Evolutionary conservation across 306 rosid genomes (phyloP).

Genomic region (Oxytropis ochrocephala): DNA sequence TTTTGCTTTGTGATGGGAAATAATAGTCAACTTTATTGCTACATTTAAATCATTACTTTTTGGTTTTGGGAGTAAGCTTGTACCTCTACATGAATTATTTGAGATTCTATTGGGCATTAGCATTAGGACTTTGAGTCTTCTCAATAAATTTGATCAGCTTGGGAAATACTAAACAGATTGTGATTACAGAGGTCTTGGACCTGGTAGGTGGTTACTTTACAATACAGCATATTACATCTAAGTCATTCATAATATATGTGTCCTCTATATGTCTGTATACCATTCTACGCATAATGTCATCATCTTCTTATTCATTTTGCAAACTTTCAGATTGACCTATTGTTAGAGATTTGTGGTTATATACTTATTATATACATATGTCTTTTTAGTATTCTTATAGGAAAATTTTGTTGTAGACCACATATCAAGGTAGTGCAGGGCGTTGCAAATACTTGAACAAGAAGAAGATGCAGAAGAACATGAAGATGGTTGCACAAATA

Average conservation of each 20-base stretch:
- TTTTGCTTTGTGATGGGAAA: slow-evolving; percentile 82
- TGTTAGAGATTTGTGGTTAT: neutral
- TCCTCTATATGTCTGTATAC: slow-evolving; percentile 6
- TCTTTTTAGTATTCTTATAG: too few relatives aligned
- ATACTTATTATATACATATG: too few relatives aligned
- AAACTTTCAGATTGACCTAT: neutral
- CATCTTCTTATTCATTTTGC: slow-evolving; percentile 19
- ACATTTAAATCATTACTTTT: slow-evolving; percentile 44
- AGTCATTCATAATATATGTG: slow-evolving; percentile 13
- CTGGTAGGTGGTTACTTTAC: slow-evolving; percentile 9
- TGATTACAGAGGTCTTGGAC: slow-evolving; percentile 38
- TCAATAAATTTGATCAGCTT: slow-evolving; percentile 29
- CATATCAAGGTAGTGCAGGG: too few relatives aligned
- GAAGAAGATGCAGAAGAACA: too few relatives aligned
- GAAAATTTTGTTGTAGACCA: too few relatives aligned
- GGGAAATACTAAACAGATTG: slow-evolving; percentile 27
- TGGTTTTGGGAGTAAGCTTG: slow-evolving; percentile 48
- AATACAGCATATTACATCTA: neutral
- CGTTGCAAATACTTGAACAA: too few relatives aligned
- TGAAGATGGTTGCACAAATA: too few relatives aligned
- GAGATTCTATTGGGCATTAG: slow-evolving; percentile 38
- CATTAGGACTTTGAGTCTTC: slow-evolving; percentile 25
- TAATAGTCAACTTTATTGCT: slow-evolving; percentile 66
- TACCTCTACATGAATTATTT: slow-evolving; percentile 40
- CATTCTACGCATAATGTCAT: slow-evolving; percentile 12